These are phyloP conservation scores for Perkinsela sp. DNA, from an alignment of 208 protist genomes.

Conservation along the genomic window DNA sequence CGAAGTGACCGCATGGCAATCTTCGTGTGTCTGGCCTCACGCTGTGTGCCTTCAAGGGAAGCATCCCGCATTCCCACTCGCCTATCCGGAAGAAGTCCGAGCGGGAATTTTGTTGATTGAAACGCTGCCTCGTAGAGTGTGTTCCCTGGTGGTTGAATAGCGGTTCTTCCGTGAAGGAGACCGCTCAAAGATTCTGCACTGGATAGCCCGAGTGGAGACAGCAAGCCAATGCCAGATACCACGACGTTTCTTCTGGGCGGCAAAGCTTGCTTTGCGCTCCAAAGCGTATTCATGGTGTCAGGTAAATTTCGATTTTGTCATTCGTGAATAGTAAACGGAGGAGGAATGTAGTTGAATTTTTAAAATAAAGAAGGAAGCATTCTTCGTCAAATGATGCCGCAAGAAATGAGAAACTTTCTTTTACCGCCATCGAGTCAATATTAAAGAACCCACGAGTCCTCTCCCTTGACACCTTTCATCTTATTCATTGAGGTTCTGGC, in stretches of 20 bases:
- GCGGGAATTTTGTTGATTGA: conserved; percentile 21
- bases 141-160: conserved; percentile 10
- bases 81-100: neutral
- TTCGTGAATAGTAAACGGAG: too few relatives aligned
- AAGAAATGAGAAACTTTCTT: too few relatives aligned
- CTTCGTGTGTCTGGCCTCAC: conserved; percentile 15
- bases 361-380: too few relatives aligned
- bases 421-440: too few relatives aligned
- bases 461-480: too few relatives aligned
- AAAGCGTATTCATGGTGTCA: too few relatives aligned
- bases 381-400: too few relatives aligned
- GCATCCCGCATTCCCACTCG: neutral
- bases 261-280: neutral
- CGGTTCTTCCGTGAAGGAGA: conserved; percentile 25
- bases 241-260: conserved; percentile 46
- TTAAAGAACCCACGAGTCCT: too few relatives aligned
- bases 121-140: conserved; percentile 17
- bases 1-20: conserved; percentile 16
- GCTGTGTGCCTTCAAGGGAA: conserved; percentile 16
- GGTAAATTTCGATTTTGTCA: too few relatives aligned
- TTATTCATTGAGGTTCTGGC: too few relatives aligned
- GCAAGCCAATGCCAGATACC: conserved; percentile 72
- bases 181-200: conserved; percentile 28
- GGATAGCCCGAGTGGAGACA: conserved; percentile 64
- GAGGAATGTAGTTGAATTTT: too few relatives aligned